Percentiles rank a stretch among this genome's conserved stretches.
Evolutionary conservation across 176 grass and related monocot genomes (phyloP).

Genomic region (Carex parvula): DNA sequence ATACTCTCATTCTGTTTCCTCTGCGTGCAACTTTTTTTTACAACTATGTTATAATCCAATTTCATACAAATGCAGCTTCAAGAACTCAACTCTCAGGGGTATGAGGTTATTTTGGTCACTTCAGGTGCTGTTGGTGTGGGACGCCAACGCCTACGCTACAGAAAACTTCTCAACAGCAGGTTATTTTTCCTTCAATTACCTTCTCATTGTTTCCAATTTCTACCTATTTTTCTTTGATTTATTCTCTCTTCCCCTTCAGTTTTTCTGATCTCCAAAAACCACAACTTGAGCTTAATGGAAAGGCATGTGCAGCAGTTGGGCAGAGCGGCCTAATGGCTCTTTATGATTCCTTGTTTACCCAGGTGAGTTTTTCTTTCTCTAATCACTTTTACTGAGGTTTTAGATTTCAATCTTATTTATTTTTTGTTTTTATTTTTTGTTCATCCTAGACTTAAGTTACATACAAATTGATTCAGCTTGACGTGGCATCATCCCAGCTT

Average conservation of each 20-base stretch:
- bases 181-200: neutral
- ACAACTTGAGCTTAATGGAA: slow-evolving; percentile 83
- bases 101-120: slow-evolving; percentile 85
- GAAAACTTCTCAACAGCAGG: slow-evolving; percentile 81
- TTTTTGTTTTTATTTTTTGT: neutral
- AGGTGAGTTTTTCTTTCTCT: slow-evolving; percentile 46
- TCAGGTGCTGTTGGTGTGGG: slow-evolving; percentile 94
- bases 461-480: slow-evolving; percentile 50
- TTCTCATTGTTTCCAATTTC: neutral
- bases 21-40: slow-evolving; percentile 12
- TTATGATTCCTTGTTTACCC: slow-evolving; percentile 84
- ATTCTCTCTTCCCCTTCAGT: slow-evolving; percentile 26
- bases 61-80: slow-evolving; percentile 53
- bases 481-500: slow-evolving; percentile 90
- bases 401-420: neutral
- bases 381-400: neutral
- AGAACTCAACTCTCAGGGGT: slow-evolving; percentile 70
- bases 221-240: neutral
- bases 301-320: slow-evolving; percentile 88
- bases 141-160: slow-evolving; percentile 70
- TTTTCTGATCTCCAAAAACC: slow-evolving; percentile 96
- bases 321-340: slow-evolving; percentile 96
- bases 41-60: neutral
- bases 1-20: too few relatives aligned
- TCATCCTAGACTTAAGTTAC: neutral